phyloP scores from a whole-genome alignment of 345 rosid species.

The Hirschfeldia incana region DNA sequence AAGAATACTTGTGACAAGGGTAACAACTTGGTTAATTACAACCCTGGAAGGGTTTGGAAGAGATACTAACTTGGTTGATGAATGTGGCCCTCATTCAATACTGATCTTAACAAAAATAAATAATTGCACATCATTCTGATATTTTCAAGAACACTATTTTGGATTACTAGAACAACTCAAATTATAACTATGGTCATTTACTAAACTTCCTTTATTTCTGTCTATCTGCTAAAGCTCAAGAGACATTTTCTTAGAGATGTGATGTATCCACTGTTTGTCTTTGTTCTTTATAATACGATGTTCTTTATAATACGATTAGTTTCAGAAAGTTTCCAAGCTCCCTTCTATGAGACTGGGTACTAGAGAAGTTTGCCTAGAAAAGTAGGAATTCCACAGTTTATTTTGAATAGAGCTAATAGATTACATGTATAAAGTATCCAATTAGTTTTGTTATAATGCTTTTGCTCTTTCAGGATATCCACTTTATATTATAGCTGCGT shows the following conservation, averaged over 20 bases:
- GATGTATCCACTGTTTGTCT: not conserved
- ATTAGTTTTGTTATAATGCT: not conserved
- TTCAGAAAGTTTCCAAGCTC: not conserved
- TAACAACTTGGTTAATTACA: slow-evolving; percentile 77
- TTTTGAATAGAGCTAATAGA: slow-evolving; percentile 25
- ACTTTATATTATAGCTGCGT: slow-evolving; percentile 18
- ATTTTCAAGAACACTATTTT: not conserved
- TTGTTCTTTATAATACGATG: too few relatives aligned
- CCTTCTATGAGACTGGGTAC: not conserved
- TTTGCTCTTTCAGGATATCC: slow-evolving; percentile 2
- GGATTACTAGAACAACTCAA: not conserved
- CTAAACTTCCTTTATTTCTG: not conserved
- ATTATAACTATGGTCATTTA: not conserved
- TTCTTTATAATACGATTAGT: not conserved
- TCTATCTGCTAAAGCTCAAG: not conserved
- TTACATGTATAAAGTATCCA: slow-evolving; percentile 6
- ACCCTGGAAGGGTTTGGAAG: slow-evolving; percentile 72
- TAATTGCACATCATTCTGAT: not conserved
- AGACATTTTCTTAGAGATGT: too few relatives aligned
- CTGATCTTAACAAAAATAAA: not conserved
- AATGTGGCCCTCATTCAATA: slow-evolving; percentile 58
- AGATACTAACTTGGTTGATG: slow-evolving; percentile 1
- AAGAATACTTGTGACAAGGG: slow-evolving; percentile 85
- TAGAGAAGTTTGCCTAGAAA: not conserved
- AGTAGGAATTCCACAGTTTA: slow-evolving; percentile 7